These are phyloP conservation scores for Naumovozyma castellii DNA, from an alignment of 805 yeast species.

Conservation along the genomic window DNA sequence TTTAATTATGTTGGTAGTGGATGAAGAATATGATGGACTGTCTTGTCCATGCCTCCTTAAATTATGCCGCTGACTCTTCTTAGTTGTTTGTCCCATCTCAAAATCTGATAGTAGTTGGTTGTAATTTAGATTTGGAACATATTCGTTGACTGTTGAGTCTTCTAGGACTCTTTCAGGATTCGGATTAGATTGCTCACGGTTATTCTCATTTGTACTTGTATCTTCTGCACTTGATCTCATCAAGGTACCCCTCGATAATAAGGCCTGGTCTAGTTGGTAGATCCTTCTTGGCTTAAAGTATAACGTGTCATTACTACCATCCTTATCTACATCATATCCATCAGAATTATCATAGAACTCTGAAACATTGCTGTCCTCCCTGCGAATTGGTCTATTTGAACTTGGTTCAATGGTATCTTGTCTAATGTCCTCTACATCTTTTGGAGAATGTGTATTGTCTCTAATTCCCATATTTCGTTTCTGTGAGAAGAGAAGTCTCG, in stretches of 20 bases:
- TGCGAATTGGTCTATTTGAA: neutral
- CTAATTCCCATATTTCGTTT: neutral
- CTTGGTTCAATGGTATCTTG: neutral
- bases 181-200: neutral
- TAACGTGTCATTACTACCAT: neutral
- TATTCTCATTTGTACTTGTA: neutral
- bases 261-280: constrained; percentile 27
- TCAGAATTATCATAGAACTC: neutral
- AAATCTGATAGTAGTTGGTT: constrained; percentile 4
- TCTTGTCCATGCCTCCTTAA: neutral
- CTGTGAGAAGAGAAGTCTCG: neutral
- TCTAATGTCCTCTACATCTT: neutral
- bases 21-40: neutral
- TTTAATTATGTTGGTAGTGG: neutral
- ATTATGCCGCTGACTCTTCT: neutral
- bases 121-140: constrained; percentile 63
- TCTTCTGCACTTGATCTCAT: constrained; percentile 27
- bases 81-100: neutral
- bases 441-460: neutral
- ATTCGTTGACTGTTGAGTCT: constrained; percentile 42
- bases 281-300: constrained; percentile 3
- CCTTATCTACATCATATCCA: neutral
- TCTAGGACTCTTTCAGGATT: neutral
- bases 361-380: neutral
- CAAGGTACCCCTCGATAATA: neutral